phyloP scores from a whole-genome alignment of 2,329 filamentous ascomycete species.

The Alternaria alternata region DNA sequence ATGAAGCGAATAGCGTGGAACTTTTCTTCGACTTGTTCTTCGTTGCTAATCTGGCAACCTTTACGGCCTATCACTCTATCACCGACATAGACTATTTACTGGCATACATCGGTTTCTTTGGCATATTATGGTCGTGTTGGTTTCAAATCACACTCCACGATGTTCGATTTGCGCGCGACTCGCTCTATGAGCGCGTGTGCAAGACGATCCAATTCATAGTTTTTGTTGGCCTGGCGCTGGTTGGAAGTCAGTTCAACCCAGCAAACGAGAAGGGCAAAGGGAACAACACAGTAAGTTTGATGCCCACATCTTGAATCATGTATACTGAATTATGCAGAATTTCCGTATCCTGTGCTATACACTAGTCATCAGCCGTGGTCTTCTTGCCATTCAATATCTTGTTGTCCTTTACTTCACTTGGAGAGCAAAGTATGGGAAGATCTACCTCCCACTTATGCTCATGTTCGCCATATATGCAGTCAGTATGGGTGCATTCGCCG shows the following conservation, averaged over 20 bases:
- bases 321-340: constrained; percentile 33
- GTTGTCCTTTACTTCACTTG: constrained; percentile 46
- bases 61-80: constrained; percentile 51
- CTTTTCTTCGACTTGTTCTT: constrained; percentile 48
- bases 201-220: constrained; percentile 50
- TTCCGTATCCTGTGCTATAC: constrained; percentile 48
- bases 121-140: constrained; percentile 50
- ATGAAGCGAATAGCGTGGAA: constrained; percentile 51
- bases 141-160: constrained; percentile 52
- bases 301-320: rapidly evolving
- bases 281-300: constrained; percentile 38
- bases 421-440: constrained; percentile 40
- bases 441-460: constrained; percentile 45
- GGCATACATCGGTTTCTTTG: constrained; percentile 51
- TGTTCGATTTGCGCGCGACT: constrained; percentile 51
- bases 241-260: constrained; percentile 48
- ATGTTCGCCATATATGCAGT: constrained; percentile 41
- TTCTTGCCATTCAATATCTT: constrained; percentile 45
- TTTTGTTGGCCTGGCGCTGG: constrained; percentile 49
- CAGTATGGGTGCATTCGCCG: constrained; percentile 40
- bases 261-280: constrained; percentile 25
- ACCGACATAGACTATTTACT: constrained; percentile 44
- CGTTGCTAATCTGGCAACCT: constrained; percentile 50
- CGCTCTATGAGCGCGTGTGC: constrained; percentile 49
- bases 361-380: constrained; percentile 43